These are phyloP conservation scores for Ogataea nitratoaversa DNA, from an alignment of 805 yeast species.

Conservation along the genomic window DNA sequence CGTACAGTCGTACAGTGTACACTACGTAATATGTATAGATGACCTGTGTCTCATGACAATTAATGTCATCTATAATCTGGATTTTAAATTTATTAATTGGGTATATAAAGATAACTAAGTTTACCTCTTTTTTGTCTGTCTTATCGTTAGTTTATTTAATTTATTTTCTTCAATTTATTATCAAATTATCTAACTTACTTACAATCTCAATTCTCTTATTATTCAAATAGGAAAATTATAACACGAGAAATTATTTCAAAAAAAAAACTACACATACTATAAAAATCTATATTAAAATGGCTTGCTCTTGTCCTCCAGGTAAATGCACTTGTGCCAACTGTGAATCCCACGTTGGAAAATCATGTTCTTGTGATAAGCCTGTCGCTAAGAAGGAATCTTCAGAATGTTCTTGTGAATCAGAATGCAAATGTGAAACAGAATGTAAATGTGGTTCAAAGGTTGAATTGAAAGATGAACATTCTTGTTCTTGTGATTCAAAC, in stretches of 20 bases:
- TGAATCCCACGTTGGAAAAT: too few relatives aligned
- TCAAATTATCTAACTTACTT: background rate
- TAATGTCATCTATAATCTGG: too few relatives aligned
- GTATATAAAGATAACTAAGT: background rate
- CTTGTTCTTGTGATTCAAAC: background rate
- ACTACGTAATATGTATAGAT: too few relatives aligned
- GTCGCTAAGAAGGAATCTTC: too few relatives aligned
- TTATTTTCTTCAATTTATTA: too few relatives aligned
- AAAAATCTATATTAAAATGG: conserved; percentile 1
- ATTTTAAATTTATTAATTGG: too few relatives aligned
- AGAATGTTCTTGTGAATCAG: background rate
- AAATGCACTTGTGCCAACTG: background rate
- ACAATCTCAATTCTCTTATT: too few relatives aligned
- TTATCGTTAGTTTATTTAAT: background rate
- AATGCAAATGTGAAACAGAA: conserved; percentile 2
- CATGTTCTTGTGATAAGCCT: background rate
- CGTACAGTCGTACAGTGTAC: too few relatives aligned
- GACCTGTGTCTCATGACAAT: too few relatives aligned
- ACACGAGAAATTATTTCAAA: background rate
- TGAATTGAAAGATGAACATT: conserved; percentile 2
- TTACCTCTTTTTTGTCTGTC: background rate
- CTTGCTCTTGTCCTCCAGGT: conserved; percentile 6
- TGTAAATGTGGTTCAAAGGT: conserved; percentile 7
- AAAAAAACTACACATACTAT: too few relatives aligned
- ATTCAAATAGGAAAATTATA: background rate